A percentile compares a stretch with the other conserved stretches of the same genome.
Conservation (phyloP, 2,329 filamentous ascomycete genomes). For the Teratosphaeria epicoccoides region DNA sequence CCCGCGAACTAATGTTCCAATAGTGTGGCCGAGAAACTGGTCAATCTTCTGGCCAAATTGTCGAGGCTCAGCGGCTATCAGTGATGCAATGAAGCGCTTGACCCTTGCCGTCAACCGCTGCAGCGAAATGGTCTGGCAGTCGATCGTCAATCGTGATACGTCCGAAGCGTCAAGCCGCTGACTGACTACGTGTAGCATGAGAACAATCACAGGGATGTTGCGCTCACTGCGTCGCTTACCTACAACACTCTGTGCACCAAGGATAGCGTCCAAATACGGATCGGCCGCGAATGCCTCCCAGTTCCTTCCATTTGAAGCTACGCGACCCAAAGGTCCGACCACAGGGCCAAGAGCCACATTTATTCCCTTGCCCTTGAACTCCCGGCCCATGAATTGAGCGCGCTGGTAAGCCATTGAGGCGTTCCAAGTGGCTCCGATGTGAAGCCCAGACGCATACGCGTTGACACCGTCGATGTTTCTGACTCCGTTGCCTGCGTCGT, state of each 20-base stretch:
- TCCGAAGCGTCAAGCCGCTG: no score
- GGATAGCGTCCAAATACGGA: slow-evolving; percentile 50
- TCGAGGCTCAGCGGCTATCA: no score
- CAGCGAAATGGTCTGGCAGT: neutral
- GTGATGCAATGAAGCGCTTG: no score
- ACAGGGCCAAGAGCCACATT: slow-evolving; percentile 60
- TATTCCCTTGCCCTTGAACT: slow-evolving; percentile 43
- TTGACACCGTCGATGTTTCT: slow-evolving; percentile 34
- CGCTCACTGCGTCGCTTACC: slow-evolving; percentile 23
- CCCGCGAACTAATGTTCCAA: neutral
- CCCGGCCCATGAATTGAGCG: slow-evolving; percentile 44
- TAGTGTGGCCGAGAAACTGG: no score
- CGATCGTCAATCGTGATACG: no score
- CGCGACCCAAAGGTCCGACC: slow-evolving; percentile 58
- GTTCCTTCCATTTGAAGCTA: slow-evolving; percentile 56
- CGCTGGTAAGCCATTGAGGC: slow-evolving; percentile 42
- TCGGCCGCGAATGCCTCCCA: slow-evolving; percentile 68
- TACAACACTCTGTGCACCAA: slow-evolving; percentile 41
- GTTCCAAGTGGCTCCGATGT: slow-evolving; percentile 42
- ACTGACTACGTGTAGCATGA: no score
- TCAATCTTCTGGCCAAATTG: no score
- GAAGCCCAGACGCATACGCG: slow-evolving; percentile 33
- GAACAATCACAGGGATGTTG: neutral
- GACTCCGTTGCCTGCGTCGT: slow-evolving; percentile 34
- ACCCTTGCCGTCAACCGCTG: neutral